These are phyloP conservation scores for Boletellus dicymbophilus DNA, from an alignment of 1,284 basidiomycete genomes.

Conservation along the genomic window DNA sequence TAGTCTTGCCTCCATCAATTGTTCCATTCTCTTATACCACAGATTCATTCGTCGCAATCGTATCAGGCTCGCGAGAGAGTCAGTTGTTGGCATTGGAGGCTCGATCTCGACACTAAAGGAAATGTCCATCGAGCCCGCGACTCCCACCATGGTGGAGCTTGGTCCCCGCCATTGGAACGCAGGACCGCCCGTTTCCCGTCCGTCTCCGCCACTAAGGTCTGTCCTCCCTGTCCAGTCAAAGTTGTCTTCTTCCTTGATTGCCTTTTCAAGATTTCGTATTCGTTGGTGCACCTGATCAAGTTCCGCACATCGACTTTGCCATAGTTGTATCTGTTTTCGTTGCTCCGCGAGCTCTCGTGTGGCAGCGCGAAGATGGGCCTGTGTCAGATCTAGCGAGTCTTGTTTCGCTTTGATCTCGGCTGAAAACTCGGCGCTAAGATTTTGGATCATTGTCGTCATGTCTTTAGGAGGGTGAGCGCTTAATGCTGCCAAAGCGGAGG, in stretches of 20 bases:
- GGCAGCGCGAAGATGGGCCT: constrained; percentile 85
- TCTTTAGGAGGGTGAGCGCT: constrained; percentile 46
- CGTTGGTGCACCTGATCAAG: constrained; percentile 79
- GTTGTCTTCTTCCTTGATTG: constrained; percentile 72
- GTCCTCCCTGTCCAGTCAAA: constrained; percentile 92
- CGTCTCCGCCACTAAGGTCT: constrained; percentile 60
- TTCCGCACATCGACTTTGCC: constrained; percentile 72
- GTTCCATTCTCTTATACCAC: constrained; percentile 83
- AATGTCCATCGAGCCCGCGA: constrained; percentile 54
- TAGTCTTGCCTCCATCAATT: constrained; percentile 70
- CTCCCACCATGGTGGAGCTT: constrained; percentile 59
- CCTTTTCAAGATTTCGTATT: constrained; percentile 79
- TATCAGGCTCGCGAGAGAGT: constrained; percentile 63
- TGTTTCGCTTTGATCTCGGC: constrained; percentile 87
- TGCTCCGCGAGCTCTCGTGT: constrained; percentile 91
- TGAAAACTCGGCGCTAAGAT: constrained; percentile 78
- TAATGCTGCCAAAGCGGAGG: not conserved
- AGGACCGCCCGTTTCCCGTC: constrained; percentile 43
- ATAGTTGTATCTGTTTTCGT: constrained; percentile 77
- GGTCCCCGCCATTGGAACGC: constrained; percentile 72
- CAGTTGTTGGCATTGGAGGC: constrained; percentile 62
- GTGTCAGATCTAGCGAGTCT: constrained; percentile 82
- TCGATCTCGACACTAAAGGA: constrained; percentile 66
- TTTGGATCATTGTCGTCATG: constrained; percentile 83
- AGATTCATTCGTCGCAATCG: constrained; percentile 72